Conservation (phyloP, 768 basidiomycete species). For the Leucosporidium creatinivorum region DNA sequence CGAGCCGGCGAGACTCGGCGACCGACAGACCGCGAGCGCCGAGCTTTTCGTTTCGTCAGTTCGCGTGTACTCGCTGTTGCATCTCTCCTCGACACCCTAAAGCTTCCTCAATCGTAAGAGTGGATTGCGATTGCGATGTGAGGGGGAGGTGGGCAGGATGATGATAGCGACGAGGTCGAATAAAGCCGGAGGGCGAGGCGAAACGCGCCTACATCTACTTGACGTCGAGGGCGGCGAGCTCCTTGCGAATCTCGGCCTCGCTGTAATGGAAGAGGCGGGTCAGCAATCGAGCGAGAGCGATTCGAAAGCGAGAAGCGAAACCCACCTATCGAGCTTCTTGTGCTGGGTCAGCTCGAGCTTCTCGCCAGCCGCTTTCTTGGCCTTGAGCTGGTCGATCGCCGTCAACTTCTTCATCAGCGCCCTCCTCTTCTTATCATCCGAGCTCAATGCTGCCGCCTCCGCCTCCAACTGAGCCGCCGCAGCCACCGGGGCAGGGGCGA, state of each 20-base stretch:
- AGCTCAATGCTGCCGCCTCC: conserved; percentile 42
- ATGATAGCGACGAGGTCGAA: no score
- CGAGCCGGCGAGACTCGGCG: no score
- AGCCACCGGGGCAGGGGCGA: background rate
- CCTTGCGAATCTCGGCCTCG: conserved; percentile 30
- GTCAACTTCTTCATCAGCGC: conserved; percentile 98
- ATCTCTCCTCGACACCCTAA: no score
- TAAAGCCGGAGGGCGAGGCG: no score
- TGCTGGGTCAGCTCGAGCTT: conserved; percentile 88
- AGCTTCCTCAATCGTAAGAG: no score
- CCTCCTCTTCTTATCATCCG: conserved; percentile 81
- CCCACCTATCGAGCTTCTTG: conserved; percentile 76
- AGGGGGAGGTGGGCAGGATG: no score
- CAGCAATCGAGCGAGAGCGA: background rate
- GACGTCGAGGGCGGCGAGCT: conserved; percentile 22
- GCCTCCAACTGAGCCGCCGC: conserved; percentile 41
- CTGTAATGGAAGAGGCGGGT: background rate
- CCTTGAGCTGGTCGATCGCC: conserved; percentile 97
- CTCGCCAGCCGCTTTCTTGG: conserved; percentile 80
- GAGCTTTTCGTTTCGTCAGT: no score
- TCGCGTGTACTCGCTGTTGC: no score
- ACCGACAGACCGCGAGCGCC: no score
- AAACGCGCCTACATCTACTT: background rate
- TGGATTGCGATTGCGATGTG: no score
- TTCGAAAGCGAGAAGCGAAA: background rate